Conservation (phyloP, 805 yeast genomes). For the Cyberlindnera xylosilytica region DNA sequence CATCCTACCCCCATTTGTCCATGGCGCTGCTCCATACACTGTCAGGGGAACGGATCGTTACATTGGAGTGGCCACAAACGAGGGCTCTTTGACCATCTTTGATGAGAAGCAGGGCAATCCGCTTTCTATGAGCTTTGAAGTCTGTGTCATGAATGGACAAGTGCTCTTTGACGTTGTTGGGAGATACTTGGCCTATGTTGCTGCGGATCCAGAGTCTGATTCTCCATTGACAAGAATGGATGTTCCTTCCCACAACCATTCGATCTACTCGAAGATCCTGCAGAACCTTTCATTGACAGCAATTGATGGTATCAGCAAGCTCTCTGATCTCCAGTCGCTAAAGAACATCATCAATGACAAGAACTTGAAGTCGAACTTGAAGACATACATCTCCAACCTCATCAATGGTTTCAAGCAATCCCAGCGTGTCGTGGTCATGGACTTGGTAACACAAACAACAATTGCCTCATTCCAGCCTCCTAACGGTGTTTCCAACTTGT, state of each 20-base stretch:
- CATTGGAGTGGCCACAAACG: conserved; percentile 28
- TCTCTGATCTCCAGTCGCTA: conserved; percentile 38
- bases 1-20: conserved; percentile 28
- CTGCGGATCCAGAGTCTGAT: conserved; percentile 10
- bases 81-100: conserved; percentile 29
- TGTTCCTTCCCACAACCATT: conserved; percentile 20
- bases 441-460: conserved; percentile 39
- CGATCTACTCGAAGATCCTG: conserved; percentile 32
- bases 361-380: conserved; percentile 12
- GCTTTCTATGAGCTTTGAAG: conserved; percentile 18
- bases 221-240: conserved; percentile 15
- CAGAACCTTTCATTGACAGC: conserved; percentile 50
- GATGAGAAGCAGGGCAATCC: conserved; percentile 19
- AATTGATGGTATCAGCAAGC: conserved; percentile 44
- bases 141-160: conserved; percentile 32
- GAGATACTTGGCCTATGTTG: conserved; percentile 39
- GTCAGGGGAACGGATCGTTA: conserved; percentile 20
- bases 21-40: conserved; percentile 26
- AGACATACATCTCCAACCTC: conserved; percentile 15
- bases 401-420: conserved; percentile 22
- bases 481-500: conserved; percentile 56
- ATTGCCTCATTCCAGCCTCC: conserved; percentile 52
- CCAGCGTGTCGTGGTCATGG: conserved; percentile 42
- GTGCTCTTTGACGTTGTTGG: conserved; percentile 40
- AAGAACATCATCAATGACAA: conserved; percentile 16